Evolutionary conservation across 305 asterid genomes (phyloP).

Genomic region (Fraxinus greggii): DNA sequence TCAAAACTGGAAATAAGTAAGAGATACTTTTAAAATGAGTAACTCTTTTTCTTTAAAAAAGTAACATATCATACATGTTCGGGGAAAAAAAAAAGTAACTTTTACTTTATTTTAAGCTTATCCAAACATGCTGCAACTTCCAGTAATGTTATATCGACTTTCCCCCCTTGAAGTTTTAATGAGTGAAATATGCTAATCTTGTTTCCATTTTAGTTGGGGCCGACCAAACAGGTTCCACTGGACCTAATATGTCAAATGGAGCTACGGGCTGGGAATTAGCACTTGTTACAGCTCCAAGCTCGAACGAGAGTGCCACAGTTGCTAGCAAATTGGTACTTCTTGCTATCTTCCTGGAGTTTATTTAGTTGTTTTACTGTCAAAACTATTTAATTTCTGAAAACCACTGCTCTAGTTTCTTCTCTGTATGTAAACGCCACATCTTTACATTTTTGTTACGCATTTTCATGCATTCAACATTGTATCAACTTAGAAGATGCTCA

Average conservation of each 20-base stretch:
- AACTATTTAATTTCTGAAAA: background rate
- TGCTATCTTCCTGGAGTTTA: background rate
- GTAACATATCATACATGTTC: background rate
- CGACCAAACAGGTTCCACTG: constrained; percentile 52
- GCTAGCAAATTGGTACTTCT: constrained; percentile 75
- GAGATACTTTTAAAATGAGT: background rate
- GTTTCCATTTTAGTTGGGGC: constrained; percentile 31
- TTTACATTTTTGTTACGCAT: background rate
- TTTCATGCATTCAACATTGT: background rate
- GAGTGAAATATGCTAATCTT: background rate
- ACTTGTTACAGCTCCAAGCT: constrained; percentile 84
- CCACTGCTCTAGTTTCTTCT: background rate
- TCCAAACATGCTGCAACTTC: background rate
- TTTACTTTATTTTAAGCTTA: background rate
- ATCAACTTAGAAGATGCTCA: background rate
- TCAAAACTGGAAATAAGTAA: background rate
- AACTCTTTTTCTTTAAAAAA: background rate
- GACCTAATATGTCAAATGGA: constrained; percentile 53
- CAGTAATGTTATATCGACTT: background rate
- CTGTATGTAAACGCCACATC: background rate
- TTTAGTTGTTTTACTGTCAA: background rate
- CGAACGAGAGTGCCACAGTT: constrained; percentile 56
- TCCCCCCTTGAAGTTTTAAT: background rate
- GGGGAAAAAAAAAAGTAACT: background rate
- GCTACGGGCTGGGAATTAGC: constrained; percentile 90